Evolutionary conservation across 257 asterid species (phyloP).

Genomic region (Asclepias syriaca): DNA sequence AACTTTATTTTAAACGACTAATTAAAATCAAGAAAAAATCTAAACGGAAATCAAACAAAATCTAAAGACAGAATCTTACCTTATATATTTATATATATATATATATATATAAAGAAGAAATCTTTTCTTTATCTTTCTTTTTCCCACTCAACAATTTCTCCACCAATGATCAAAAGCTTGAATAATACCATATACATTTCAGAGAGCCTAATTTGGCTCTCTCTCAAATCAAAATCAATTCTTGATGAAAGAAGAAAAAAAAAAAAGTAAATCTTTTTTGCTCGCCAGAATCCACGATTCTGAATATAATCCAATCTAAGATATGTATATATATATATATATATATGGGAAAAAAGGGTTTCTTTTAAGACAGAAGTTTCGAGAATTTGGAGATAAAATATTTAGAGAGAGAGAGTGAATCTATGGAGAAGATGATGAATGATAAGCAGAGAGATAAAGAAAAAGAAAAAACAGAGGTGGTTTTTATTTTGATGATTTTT

Average conservation of each 20-base stretch:
- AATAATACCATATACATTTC: conserved; percentile 73
- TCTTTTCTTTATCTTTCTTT: conserved; percentile 48
- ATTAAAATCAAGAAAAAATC: neutral
- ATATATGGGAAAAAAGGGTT: neutral
- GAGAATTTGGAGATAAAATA: conserved; percentile 16
- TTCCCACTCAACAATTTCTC: conserved; percentile 90
- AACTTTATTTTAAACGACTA: neutral
- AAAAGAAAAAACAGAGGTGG: neutral
- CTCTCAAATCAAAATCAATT: neutral
- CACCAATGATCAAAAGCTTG: conserved; percentile 72
- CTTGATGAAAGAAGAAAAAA: neutral
- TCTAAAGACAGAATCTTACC: conserved; percentile 14
- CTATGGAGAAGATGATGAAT: conserved; percentile 10
- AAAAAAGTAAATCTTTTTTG: neutral
- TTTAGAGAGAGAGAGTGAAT: neutral
- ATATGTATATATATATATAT: neutral
- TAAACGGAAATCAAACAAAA: neutral
- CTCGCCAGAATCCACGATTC: neutral
- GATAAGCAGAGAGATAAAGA: neutral
- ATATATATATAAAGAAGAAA: too few relatives aligned
- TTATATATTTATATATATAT: too few relatives aligned
- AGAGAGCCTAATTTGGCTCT: conserved; percentile 41
- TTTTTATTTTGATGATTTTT: conserved; percentile 15
- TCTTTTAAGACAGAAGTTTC: conserved; percentile 13
- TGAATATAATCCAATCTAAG: neutral